Base-by-base conservation (phyloP, 495 filamentous ascomycete species). In the Penicillium alfredii region DNA sequence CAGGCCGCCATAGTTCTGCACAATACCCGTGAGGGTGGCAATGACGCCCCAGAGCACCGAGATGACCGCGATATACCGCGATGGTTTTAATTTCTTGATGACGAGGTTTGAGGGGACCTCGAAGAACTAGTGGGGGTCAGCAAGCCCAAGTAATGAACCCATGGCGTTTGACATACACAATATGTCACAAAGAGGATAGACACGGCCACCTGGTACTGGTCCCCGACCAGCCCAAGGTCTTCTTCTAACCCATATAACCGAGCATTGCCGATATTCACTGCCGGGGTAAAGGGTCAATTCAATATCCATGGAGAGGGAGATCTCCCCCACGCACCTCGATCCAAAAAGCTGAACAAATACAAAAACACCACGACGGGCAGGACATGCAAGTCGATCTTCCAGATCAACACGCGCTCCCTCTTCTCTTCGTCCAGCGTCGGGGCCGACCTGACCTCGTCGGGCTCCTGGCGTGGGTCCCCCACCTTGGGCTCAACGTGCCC, bases 181-280 rank as follows among this genome's bases (percentile, higher is more conserved):
- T 78, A 83, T 6, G 82, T 84, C 32, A 86, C 79, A 44, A 86
- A 89, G 17, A 89, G 66, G 45, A 84, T 78, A 5, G 77, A 82
- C 9, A 86, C 77, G 15, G 80, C 69, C 19, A 77, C 61, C 56
- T 88, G 78, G 55, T 80, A 88, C 54, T 86, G 74, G 35, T 81
- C 70, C 10, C 73, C 71, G 5, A 61, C 53, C 29, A 86, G 53
- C 1, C 70, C 64, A 6, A 89, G 65, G 41, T 88, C 84, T 33
- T 72, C 63, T 60, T 85, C 81, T 33, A 89, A 37, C 6, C 67
- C 66, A 45, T 86, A 87, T 17, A 88, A 61, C 6, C 79, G 66
- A 8, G 82, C 80, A 62, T 86, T 86, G 38, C 83, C 84, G 42
- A 90, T 88, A 49, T 87, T 87, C 14, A 87, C 82, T 66, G 44